Evolutionary conservation across 1,284 basidiomycete species (phyloP).

Genomic region (Sanghuangporus baumii): DNA sequence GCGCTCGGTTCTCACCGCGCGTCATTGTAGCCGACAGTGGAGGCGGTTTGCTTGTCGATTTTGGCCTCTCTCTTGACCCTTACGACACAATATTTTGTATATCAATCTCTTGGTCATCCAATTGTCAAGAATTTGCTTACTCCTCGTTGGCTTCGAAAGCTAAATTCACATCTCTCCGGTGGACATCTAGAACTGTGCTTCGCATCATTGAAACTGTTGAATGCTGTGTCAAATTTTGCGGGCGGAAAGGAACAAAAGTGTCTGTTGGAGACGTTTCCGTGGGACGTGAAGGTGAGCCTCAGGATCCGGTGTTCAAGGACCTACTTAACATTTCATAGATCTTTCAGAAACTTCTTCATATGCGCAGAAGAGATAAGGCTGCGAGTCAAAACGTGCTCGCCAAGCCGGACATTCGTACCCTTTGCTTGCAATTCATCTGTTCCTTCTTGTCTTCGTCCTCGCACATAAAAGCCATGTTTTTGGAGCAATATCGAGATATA

Average conservation of each 20-base stretch:
- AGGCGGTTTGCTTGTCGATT: conserved; percentile 44
- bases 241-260: conserved; percentile 57
- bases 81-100: conserved; percentile 58
- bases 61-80: conserved; percentile 53
- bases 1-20: conserved; percentile 6
- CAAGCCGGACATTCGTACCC: conserved; percentile 61
- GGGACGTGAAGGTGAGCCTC: conserved; percentile 63
- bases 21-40: conserved; percentile 35
- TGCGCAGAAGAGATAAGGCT: conserved; percentile 54
- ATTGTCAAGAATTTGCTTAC: conserved; percentile 56
- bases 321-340: conserved; percentile 35
- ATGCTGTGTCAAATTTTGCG: conserved; percentile 53
- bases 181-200: conserved; percentile 58
- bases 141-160: conserved; percentile 43
- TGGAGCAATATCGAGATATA: conserved; percentile 60
- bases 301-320: conserved; percentile 8
- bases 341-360: conserved; percentile 58
- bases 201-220: conserved; percentile 57
- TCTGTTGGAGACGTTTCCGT: conserved; percentile 61
- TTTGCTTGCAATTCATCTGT: conserved; percentile 61
- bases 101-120: conserved; percentile 52
- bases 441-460: conserved; percentile 56
- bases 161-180: conserved; percentile 56
- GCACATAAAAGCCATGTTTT: conserved; percentile 52
- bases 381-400: conserved; percentile 33